Evolutionary conservation across 2,329 filamentous ascomycete genomes (phyloP).

Genomic region (Ilyonectria destructans): DNA sequence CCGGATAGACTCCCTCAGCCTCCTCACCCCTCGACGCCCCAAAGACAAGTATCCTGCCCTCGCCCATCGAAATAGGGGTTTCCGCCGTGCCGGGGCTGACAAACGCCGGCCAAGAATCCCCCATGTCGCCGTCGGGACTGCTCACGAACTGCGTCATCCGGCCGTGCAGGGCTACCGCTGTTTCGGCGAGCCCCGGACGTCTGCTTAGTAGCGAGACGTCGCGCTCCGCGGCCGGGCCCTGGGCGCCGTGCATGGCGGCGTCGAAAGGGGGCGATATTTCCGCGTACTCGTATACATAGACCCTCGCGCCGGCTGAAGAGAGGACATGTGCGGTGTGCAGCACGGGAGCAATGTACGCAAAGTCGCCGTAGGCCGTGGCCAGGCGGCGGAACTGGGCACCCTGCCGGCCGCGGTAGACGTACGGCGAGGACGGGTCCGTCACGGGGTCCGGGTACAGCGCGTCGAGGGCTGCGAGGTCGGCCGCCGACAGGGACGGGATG

Average conservation of each 20-base stretch:
- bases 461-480: conserved; percentile 71
- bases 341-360: conserved; percentile 76
- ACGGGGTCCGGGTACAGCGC: conserved; percentile 75
- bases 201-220: conserved; percentile 55
- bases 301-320: conserved; percentile 50
- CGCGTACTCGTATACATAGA: conserved; percentile 75
- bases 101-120: conserved; percentile 61
- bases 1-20: conserved; percentile 62
- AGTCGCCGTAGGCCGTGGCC: conserved; percentile 75
- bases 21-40: conserved; percentile 73
- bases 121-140: conserved; percentile 49
- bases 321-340: conserved; percentile 70
- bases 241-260: conserved; percentile 66
- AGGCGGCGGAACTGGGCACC: conserved; percentile 72
- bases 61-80: conserved; percentile 25
- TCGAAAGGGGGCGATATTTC: conserved; percentile 57
- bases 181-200: conserved; percentile 56
- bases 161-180: conserved; percentile 61
- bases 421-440: conserved; percentile 57
- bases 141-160: conserved; percentile 58
- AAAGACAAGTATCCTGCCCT: conserved; percentile 68
- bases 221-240: conserved; percentile 61
- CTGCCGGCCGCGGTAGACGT: conserved; percentile 57
- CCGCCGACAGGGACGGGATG: conserved; percentile 69
- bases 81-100: conserved; percentile 56